Evolutionary conservation across 768 basidiomycete genomes (phyloP).

Genomic region (Mycena floridula): DNA sequence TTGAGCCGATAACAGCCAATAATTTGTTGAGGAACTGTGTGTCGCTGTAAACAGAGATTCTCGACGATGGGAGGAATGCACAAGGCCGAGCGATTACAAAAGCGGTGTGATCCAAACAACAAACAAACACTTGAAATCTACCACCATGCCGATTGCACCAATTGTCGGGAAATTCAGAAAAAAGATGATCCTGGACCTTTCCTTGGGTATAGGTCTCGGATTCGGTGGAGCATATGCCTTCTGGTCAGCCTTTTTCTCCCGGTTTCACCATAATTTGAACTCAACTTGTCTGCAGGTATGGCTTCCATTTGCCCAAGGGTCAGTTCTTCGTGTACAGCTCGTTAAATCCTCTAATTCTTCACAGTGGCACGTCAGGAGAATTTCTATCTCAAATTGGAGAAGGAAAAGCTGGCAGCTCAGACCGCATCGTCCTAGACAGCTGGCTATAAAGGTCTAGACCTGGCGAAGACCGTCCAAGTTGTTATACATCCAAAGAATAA

Average conservation of each 20-base stretch:
- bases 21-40: conserved; percentile 20
- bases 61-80: background rate
- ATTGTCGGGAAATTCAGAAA: conserved; percentile 94
- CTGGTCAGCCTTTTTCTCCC: conserved; percentile 64
- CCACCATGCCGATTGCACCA: conserved; percentile 76
- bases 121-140: conserved; percentile 11
- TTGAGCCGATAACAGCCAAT: conserved; percentile 4
- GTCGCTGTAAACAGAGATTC: conserved; percentile 13
- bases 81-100: background rate
- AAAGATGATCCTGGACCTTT: conserved; percentile 81
- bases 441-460: conserved; percentile 4
- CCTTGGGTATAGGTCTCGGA: conserved; percentile 72
- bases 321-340: background rate
- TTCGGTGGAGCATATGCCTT: conserved; percentile 68
- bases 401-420: conserved; percentile 35
- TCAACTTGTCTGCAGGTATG: conserved; percentile 62
- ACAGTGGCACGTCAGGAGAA: conserved; percentile 79
- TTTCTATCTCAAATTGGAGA: conserved; percentile 83
- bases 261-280: conserved; percentile 15
- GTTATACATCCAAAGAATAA: too few species aligned
- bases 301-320: conserved; percentile 72
- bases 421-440: conserved; percentile 11
- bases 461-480: too few species aligned
- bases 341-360: conserved; percentile 6
- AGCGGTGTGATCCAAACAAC: too few species aligned